Conservation (phyloP, 768 basidiomycete genomes). For the Pulveroboletus sp. region DNA sequence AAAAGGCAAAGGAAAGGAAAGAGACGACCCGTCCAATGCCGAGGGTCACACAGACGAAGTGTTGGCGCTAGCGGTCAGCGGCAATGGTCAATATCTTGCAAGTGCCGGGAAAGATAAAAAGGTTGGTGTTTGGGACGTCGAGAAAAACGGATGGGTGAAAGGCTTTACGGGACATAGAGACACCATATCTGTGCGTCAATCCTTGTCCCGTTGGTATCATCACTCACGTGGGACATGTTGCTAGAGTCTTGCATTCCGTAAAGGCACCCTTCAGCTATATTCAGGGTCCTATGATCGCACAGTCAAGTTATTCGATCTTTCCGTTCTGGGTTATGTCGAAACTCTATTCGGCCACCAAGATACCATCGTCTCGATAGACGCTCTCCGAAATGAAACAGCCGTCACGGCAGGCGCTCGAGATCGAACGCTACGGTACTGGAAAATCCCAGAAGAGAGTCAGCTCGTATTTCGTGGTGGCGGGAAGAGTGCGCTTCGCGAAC, state of each 20-base stretch:
- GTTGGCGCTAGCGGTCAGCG: conserved; percentile 76
- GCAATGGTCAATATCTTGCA: conserved; percentile 81
- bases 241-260: conserved; percentile 73
- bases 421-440: conserved; percentile 93
- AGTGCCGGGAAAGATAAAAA: conserved; percentile 84
- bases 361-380: conserved; percentile 70
- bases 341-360: conserved; percentile 98
- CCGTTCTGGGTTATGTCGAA: conserved; percentile 89
- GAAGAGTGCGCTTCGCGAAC: conserved; percentile 72
- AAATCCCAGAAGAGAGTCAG: conserved; percentile 92
- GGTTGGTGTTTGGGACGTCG: conserved; percentile 84
- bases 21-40: conserved; percentile 44
- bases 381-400: conserved; percentile 79
- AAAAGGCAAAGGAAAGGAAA: conserved; percentile 59
- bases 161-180: conserved; percentile 79
- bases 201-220: conserved; percentile 34
- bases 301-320: conserved; percentile 80
- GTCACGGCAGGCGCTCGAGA: conserved; percentile 89
- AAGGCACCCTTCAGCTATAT: conserved; percentile 67
- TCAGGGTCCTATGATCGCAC: conserved; percentile 84
- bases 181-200: conserved; percentile 57
- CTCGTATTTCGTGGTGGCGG: conserved; percentile 97
- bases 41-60: conserved; percentile 89
- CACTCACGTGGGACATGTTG: neutral
- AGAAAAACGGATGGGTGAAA: conserved; percentile 72